Base-by-base conservation (phyloP, 2,329 filamentous ascomycete genomes). In the Tolypocladium sp. region DNA sequence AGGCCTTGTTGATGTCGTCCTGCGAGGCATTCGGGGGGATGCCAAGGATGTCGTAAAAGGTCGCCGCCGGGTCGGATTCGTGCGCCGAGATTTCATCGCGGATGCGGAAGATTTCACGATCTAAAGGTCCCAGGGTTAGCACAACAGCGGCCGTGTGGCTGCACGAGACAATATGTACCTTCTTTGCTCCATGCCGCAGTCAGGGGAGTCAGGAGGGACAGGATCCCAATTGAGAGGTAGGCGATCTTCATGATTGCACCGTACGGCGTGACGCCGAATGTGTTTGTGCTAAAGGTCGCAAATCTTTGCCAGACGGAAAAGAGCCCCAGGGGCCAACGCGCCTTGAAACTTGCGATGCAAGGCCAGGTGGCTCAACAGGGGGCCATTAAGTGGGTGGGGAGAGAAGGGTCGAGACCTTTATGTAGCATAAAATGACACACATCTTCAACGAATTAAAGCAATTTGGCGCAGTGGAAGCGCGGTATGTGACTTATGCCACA, bases 41-140 rank as follows among this genome's bases (percentile, higher is more conserved):
- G 68, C 88, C 92, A 63, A 99, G 80, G 76, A 96, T 94, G 71
- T 95, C 88, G 83, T 99, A 99, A 76, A 99, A 99, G 67, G 90
- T 94, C 61, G 91, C 82, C 63, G 90, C 87, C 57, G 80, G 69
- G 60, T 94, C 92, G 40, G 69, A 59, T 73, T 97, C 91, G 73
- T 97, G 90, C 64, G 86, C 79, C 52, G 84, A 76, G 59, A 99
- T 84, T 73, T 97, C 94, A 77, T 97, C 92, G 70, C 88, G 88
- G 63, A 99, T 82, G 67, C 92, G 90, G 79, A 99, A 99, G 78
- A 99, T 97, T 77, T 99, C 94, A 71, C 95, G 91, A 76, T 99
- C 94, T 95, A 69, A 35, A 54, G 52, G 44, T 30, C n/a, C 4
- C 25, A n/a, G 13, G 53, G 56, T 59, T 33, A 58, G 55, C 9